A percentile compares a stretch with the other conserved stretches of the same genome.
Conservation (phyloP, 2,329 filamentous ascomycete species). For the Neofusicoccum cordaticola region DNA sequence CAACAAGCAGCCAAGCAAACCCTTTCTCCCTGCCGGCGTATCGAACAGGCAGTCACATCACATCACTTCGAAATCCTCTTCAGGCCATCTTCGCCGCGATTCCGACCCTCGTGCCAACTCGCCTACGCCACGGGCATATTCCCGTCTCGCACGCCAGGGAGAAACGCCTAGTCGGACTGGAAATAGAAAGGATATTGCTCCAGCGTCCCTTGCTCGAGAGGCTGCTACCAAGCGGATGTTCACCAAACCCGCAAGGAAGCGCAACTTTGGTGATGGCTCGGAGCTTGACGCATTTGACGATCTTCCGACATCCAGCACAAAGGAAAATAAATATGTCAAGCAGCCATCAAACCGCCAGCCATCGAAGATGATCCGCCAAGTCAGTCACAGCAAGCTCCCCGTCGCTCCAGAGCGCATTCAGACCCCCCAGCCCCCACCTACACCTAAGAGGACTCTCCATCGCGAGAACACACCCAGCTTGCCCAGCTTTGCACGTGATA, state of each 20-base stretch:
- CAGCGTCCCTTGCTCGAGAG: constrained; percentile 49
- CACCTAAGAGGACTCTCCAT: constrained; percentile 56
- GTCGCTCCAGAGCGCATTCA: constrained; percentile 43
- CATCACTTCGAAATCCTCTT: constrained; percentile 66
- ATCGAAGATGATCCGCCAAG: constrained; percentile 59
- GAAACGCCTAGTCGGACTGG: constrained; percentile 49
- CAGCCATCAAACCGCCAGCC: constrained; percentile 68
- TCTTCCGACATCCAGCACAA: constrained; percentile 78
- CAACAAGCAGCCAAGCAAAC: constrained; percentile 55
- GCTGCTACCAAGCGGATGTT: constrained; percentile 66
- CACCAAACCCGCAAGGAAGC: constrained; percentile 66
- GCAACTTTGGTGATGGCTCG: constrained; percentile 85
- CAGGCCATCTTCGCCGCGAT: constrained; percentile 75
- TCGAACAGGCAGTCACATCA: constrained; percentile 76
- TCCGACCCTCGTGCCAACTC: constrained; percentile 63
- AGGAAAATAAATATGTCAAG: constrained; percentile 80
- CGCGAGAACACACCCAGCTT: constrained; percentile 58
- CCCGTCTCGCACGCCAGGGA: constrained; percentile 47
- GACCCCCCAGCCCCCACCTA: constrained; percentile 45
- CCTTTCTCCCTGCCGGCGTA: constrained; percentile 76
- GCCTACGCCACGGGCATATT: constrained; percentile 45
- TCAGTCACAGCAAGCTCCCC: constrained; percentile 44
- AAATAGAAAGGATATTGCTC: constrained; percentile 44
- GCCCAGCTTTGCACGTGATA: constrained; percentile 65
- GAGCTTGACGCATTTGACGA: constrained; percentile 95